These are phyloP conservation scores for Russula abietina DNA, from an alignment of 768 basidiomycete species.

Conservation along the genomic window DNA sequence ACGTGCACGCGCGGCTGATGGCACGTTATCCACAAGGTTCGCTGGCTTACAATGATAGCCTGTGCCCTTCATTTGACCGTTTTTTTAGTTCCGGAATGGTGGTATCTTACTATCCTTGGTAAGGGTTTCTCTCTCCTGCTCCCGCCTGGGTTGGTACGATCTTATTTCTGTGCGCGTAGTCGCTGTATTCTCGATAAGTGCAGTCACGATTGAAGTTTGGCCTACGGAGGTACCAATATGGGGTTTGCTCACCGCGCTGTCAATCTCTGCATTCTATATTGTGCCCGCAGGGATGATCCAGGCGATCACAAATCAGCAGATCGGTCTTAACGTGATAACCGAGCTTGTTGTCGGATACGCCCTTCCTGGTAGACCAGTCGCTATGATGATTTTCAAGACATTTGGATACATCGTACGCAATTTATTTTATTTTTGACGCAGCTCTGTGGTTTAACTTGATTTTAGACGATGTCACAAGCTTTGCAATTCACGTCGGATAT, in stretches of 20 bases:
- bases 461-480: slow-evolving; percentile 38
- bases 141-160: slow-evolving; percentile 1
- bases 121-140: slow-evolving; percentile 4
- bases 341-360: slow-evolving; percentile 65
- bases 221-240: slow-evolving; percentile 63
- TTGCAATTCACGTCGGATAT: slow-evolving; percentile 70
- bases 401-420: slow-evolving; percentile 23
- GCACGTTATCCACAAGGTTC: slow-evolving; percentile 41
- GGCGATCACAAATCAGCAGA: slow-evolving; percentile 74
- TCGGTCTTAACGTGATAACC: slow-evolving; percentile 63
- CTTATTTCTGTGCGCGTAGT: slow-evolving; percentile 39
- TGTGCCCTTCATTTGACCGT: neutral
- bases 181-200: slow-evolving; percentile 54
- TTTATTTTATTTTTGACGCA: neutral
- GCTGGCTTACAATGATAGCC: neutral
- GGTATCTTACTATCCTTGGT: slow-evolving; percentile 41
- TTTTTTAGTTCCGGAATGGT: slow-evolving; percentile 45
- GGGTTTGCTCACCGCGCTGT: slow-evolving; percentile 51
- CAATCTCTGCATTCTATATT: slow-evolving; percentile 52
- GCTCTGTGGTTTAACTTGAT: neutral
- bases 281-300: slow-evolving; percentile 81
- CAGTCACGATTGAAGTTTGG: slow-evolving; percentile 59
- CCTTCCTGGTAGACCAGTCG: slow-evolving; percentile 58
- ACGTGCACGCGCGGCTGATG: slow-evolving; percentile 49
- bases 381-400: slow-evolving; percentile 76